A percentile compares a stretch with the other conserved stretches of the same genome.
phyloP scores from a whole-genome alignment of 257 asterid genomes.

The Fraxinus excelsior region DNA sequence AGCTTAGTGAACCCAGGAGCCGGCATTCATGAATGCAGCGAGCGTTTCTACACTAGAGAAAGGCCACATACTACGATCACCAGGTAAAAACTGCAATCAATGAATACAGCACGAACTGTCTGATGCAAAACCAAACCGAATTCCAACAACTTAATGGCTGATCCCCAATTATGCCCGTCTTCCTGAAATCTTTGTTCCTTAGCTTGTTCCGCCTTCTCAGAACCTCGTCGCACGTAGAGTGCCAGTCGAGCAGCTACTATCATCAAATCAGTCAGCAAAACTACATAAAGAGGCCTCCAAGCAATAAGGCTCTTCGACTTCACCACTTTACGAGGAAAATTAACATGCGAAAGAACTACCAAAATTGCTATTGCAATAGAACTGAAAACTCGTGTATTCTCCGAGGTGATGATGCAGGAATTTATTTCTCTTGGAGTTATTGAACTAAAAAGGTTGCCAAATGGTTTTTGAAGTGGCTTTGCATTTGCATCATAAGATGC shows the following conservation, averaged over 20 bases:
- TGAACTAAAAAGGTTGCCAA: constrained; percentile 24
- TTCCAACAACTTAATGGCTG: constrained; percentile 63
- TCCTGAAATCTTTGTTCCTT: constrained; percentile 3
- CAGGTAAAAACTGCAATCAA: constrained; percentile 73
- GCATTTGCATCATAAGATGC: constrained; percentile 10
- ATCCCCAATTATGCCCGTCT: constrained; percentile 48
- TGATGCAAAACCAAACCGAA: constrained; percentile 70
- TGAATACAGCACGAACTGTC: constrained; percentile 55
- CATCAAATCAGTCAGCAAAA: constrained; percentile 52
- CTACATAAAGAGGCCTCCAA: constrained; percentile 66
- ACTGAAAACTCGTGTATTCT: constrained; percentile 58
- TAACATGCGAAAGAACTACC: constrained; percentile 54
- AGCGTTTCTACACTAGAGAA: constrained; percentile 38
- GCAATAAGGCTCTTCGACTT: constrained; percentile 63
- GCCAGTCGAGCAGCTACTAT: constrained; percentile 51
- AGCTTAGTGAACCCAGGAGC: not conserved
- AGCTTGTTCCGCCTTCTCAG: constrained; percentile 19
- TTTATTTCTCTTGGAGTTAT: constrained; percentile 59
- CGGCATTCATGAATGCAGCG: not conserved
- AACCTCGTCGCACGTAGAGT: constrained; percentile 27
- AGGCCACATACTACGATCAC: constrained; percentile 68
- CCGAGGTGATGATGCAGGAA: constrained; percentile 57
- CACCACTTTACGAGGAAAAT: constrained; percentile 43
- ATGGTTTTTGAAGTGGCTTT: constrained; percentile 21
- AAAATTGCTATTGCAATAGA: constrained; percentile 57